Conservation (phyloP, 1,284 basidiomycete species). For the Tilletia indica region DNA sequence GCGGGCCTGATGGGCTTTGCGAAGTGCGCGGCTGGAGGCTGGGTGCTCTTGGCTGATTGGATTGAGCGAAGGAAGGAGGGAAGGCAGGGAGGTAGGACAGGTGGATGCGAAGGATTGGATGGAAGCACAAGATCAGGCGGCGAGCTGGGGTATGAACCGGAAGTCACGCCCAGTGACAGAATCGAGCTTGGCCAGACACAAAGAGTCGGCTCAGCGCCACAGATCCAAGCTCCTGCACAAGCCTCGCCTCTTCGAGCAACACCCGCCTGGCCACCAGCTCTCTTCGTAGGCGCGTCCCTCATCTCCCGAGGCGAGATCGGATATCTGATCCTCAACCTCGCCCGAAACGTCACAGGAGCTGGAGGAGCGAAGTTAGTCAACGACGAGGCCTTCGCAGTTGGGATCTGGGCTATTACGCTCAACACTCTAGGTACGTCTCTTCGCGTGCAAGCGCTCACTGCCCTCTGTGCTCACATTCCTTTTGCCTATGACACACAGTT, state of each 20-base stretch:
- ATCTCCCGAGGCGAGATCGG: slow-evolving; percentile 64
- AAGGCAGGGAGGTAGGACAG: slow-evolving; percentile 4
- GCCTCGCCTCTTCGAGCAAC: not conserved
- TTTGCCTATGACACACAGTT: too few species aligned
- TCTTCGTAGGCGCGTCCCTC: slow-evolving; percentile 60
- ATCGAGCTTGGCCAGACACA: too few species aligned
- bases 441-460: too few species aligned
- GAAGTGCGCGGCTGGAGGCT: slow-evolving; percentile 58
- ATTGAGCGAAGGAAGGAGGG: slow-evolving; percentile 19
- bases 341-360: slow-evolving; percentile 18
- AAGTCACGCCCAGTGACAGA: too few species aligned
- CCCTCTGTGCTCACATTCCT: too few species aligned
- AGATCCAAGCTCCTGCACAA: not conserved
- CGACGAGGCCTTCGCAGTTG: slow-evolving; percentile 34
- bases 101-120: not conserved
- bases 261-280: slow-evolving; percentile 30
- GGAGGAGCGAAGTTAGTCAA: slow-evolving; percentile 10
- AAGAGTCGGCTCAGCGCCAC: too few species aligned
- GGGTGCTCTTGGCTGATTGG: slow-evolving; percentile 50
- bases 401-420: slow-evolving; percentile 31
- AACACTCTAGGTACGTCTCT: too few species aligned
- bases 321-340: slow-evolving; percentile 45
- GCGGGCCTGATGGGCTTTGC: slow-evolving; percentile 61
- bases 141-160: too few species aligned
- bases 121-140: too few species aligned